Base-by-base conservation (phyloP, 179 eudicot genomes). In the Sideroxylon spinosum region DNA sequence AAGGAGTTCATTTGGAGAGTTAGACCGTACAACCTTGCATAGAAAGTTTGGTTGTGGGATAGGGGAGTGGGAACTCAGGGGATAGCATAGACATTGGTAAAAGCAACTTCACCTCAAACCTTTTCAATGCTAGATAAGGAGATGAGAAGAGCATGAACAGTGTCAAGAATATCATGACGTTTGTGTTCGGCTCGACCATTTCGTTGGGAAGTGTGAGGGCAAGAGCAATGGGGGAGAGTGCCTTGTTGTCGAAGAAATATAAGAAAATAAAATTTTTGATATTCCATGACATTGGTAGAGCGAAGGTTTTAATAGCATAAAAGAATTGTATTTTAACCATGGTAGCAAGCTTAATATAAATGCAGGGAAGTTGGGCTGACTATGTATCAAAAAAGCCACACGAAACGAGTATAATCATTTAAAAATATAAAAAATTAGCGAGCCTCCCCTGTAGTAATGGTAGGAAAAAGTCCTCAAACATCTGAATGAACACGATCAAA, bases 81-180 rank as follows among this genome's bases (percentile, higher is more conserved):
- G 25, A 78, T 69, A 13, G 67, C 68, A 23, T 68, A 68, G 0
- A 78, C 75, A 4, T 68, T 19, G 5, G 55, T 78, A 17, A 78
- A 56, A 57, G 67, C 56, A 17, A 3, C 80, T 71, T 78, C 75
- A 2, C 67, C 75, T 67, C 75, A 68, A 68, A 78, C 68, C 0
- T 20, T 14, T 20, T 70, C 57, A 44, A 57, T 29, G 7, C 50
- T 7, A 14, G 32, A 25, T 50, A 20, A 14, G 14, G 50, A 68
- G 13, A 68, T 14, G 8, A 68, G 20, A 17, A 68, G 71, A 68
- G 71, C 17, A 4, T 22, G 71, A 53, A 12, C 16, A n/a, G 13
- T 65, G 46, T 65, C 69, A 65, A 65, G 69, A 10, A 65, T 25
- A 13, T 65, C 52, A 2, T 8, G 52, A 37, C 37, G 49, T 16